A percentile compares a stretch with the other conserved stretches of the same genome.
Evolutionary conservation across 148 eudicot genomes (phyloP).

Genomic region (Beta vulgaris): DNA sequence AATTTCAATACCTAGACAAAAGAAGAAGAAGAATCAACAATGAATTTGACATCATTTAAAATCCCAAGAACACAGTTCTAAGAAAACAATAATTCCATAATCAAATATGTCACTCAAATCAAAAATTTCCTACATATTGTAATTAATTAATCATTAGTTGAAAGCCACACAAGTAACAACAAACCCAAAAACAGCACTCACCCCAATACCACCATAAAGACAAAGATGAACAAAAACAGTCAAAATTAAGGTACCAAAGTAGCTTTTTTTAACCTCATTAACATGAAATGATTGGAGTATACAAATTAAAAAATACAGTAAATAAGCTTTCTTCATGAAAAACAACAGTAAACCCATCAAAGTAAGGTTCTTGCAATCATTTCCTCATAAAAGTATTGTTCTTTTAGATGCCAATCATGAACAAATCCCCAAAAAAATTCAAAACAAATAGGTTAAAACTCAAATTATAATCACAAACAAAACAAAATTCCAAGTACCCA

Average conservation of each 20-base stretch:
- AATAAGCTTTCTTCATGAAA: neutral
- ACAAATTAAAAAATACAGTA: neutral
- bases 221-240: neutral
- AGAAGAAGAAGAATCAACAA: neutral
- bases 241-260: neutral
- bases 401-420: neutral
- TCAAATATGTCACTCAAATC: neutral
- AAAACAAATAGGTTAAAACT: neutral
- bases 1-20: constrained; percentile 1
- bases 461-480: neutral
- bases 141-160: neutral
- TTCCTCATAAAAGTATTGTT: too few species aligned
- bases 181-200: neutral
- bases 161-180: neutral
- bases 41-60: neutral
- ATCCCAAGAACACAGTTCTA: neutral
- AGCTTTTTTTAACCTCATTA: neutral
- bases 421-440: neutral
- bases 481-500: neutral
- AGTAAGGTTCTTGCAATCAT: too few species aligned
- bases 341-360: neutral
- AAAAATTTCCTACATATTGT: neutral
- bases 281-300: neutral
- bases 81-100: neutral
- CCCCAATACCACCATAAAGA: neutral